These are phyloP conservation scores for Pseudocercospora crystallina DNA, from an alignment of 2,329 filamentous ascomycete genomes.

Conservation along the genomic window DNA sequence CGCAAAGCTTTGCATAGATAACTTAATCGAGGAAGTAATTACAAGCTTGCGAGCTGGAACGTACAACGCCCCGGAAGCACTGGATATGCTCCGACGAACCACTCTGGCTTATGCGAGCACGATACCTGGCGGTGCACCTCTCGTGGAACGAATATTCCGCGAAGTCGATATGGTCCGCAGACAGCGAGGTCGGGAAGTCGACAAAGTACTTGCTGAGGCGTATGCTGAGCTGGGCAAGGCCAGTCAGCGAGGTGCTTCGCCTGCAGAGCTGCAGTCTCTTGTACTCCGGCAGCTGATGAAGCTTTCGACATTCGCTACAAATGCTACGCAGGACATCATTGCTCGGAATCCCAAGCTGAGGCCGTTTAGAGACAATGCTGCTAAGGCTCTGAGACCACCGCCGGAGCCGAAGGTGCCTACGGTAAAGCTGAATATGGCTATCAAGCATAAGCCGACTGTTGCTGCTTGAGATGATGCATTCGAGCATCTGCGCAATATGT, in stretches of 20 bases:
- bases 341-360: conserved; percentile 30
- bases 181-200: conserved; percentile 28
- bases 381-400: conserved; percentile 20
- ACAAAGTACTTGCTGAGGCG: conserved; percentile 24
- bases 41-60: conserved; percentile 30
- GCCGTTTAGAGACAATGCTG: conserved; percentile 21
- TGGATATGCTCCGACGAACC: conserved; percentile 31
- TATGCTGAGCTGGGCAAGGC: conserved; percentile 25
- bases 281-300: conserved; percentile 26
- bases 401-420: conserved; percentile 25
- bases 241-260: conserved; percentile 19
- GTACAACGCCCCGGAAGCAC: conserved; percentile 31
- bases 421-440: conserved; percentile 29
- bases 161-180: conserved; percentile 28
- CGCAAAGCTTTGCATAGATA: conserved; percentile 30
- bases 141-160: conserved; percentile 30
- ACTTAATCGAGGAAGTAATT: conserved; percentile 30
- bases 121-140: conserved; percentile 27
- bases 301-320: conserved; percentile 25
- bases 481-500: no score
- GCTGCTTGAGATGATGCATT: conserved; percentile 7
- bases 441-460: conserved; percentile 23
- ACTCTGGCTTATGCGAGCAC: conserved; percentile 30
- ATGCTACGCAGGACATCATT: conserved; percentile 27
- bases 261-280: conserved; percentile 24